These are phyloP conservation scores for Aspergillus baeticus DNA, from an alignment of 495 filamentous ascomycete genomes.

Conservation along the genomic window DNA sequence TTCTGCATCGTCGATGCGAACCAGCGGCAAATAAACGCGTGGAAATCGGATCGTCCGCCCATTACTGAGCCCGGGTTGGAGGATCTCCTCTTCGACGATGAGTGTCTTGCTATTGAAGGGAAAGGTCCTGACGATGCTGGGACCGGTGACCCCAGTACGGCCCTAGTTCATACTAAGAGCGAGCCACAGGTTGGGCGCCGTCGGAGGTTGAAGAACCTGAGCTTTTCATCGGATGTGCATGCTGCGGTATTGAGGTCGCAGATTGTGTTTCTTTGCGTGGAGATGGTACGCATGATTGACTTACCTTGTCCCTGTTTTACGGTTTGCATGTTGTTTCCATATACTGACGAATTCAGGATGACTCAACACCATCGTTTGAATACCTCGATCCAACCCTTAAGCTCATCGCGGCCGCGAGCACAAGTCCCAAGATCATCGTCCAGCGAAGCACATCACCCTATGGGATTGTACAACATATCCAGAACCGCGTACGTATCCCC, in stretches of 20 bases:
- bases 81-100: conserved; percentile 39
- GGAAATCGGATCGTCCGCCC: conserved; percentile 72
- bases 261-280: conserved; percentile 70
- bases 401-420: conserved; percentile 60
- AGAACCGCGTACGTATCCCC: conserved; percentile 50
- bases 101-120: neutral
- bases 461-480: conserved; percentile 63
- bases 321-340: no score
- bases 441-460: conserved; percentile 80
- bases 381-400: conserved; percentile 62
- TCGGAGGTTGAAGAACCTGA: conserved; percentile 56
- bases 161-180: neutral
- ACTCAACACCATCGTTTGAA: conserved; percentile 55
- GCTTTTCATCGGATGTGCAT: conserved; percentile 66
- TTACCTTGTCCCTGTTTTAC: no score
- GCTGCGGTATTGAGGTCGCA: conserved; percentile 62
- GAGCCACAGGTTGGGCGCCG: conserved; percentile 35
- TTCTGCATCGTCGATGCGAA: conserved; percentile 75
- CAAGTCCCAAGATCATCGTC: conserved; percentile 67
- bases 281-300: conserved; percentile 49
- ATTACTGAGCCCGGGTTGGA: conserved; percentile 52
- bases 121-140: neutral
- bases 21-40: conserved; percentile 59
- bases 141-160: neutral
- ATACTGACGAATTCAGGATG: neutral